Evolutionary conservation across 441 rosid genomes (phyloP), one percentile per base, ranked within the genome.

Genomic region (Isatis lusitanica): DNA sequence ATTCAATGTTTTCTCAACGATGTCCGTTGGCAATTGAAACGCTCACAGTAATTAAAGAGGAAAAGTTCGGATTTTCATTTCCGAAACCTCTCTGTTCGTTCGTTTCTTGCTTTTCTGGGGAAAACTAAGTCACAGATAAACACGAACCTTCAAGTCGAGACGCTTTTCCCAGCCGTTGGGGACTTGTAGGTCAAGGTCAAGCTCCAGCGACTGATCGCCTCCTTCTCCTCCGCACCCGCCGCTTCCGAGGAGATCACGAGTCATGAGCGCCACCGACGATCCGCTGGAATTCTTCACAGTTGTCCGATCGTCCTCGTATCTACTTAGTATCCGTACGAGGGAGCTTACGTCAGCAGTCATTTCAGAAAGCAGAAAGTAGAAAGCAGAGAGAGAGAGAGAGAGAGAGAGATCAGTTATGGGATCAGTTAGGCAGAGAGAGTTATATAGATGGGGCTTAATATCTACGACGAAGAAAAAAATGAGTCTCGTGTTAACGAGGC

Each of bases 81-180:
- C 5, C 28, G 13, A 50, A 21, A 21, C n/a, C 3, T 21, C n/a
- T 50, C 55, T 21, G n/a, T 21, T 47, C 0, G 11, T 35, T 18
- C 31, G 12, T 43, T 55, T 43, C 26, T 46, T 68, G 3, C 3
- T 44, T 21, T 78, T 76, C 55, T 58, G 74, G 35, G 33, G 80
- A 79, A 81, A 71, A 3, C 18, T 18, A 53, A 24, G 75, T 16
- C 9, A 26, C 1, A 7, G 38, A 63, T 3, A 28, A 60, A 6
- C 6, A 52, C 57, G 13, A 77, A 92, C 97, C 91, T 90, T 87
- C 67, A 92, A 77, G 70, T 94, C 97, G n/a, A 92, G 85, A 30
- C 91, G 89, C 68, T 92, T 94, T 73, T 94, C 97, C 89, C 92
- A 94, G 38, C 98, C 98, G 18, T 35, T 46, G 13, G 98, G 97